Conservation (phyloP, 495 filamentous ascomycete genomes). For the Hyaloscypha hepaticicola region DNA sequence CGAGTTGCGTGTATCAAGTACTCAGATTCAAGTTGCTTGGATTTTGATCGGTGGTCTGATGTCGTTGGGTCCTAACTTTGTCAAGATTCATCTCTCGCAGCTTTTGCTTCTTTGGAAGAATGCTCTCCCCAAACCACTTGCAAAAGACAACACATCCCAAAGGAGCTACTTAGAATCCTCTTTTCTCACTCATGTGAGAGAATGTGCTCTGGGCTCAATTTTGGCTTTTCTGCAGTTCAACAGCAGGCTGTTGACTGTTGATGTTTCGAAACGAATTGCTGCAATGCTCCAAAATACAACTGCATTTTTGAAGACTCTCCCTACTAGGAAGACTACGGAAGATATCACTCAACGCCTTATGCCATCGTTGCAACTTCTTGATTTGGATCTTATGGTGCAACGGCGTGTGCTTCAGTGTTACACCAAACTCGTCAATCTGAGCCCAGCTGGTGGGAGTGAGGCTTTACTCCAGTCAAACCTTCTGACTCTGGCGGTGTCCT, state of each 20-base stretch:
- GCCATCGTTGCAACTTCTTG: conserved; percentile 84
- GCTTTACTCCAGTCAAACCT: conserved; percentile 88
- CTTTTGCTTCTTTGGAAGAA: conserved; percentile 97
- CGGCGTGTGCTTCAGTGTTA: conserved; percentile 94
- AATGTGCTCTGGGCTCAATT: conserved; percentile 91
- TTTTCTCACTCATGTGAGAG: conserved; percentile 90
- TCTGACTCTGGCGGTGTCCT: conserved; percentile 84
- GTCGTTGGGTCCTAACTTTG: conserved; percentile 95
- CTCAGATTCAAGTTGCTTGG: conserved; percentile 97
- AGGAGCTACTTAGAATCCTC: conserved; percentile 82
- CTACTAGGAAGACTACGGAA: conserved; percentile 80
- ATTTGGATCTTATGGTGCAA: conserved; percentile 90
- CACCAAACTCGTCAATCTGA: conserved; percentile 82
- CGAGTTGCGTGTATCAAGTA: conserved; percentile 86
- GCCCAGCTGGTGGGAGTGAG: conserved; percentile 76
- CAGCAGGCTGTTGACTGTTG: conserved; percentile 82
- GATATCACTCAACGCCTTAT: conserved; percentile 83
- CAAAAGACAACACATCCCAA: conserved; percentile 82
- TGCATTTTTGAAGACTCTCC: conserved; percentile 79
- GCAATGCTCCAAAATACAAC: conserved; percentile 95
- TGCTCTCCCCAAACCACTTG: conserved; percentile 88
- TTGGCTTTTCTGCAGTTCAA: conserved; percentile 94
- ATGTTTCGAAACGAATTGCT: conserved; percentile 91
- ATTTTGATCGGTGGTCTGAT: conserved; percentile 94
- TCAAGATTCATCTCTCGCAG: conserved; percentile 97